Base-by-base conservation (phyloP, 2,329 filamentous ascomycete species). In the Daldinia sp. region DNA sequence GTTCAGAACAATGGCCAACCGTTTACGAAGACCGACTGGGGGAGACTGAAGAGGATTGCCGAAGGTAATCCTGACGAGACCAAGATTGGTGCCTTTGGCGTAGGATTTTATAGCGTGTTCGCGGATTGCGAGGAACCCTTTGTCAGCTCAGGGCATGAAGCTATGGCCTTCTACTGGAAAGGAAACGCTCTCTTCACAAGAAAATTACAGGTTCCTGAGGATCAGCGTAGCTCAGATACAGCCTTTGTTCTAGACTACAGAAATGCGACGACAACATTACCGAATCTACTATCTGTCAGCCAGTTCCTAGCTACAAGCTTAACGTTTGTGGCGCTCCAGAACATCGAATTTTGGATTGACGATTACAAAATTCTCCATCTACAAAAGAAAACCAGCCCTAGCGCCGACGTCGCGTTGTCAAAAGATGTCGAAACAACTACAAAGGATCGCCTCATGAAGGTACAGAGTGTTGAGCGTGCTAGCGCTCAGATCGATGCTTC, bases 161-260 rank as follows among this genome's bases (percentile, higher is more conserved):
- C 93, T 34, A 97, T 99, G 92, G 94, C 94, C 0, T 99, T 99
- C 74, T 99, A 97, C 80, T 99, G 95, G 96, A 98, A 97, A 77
- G 94, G 91, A n/a, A 98, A 98, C 76, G 92, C 93, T 4, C 84
- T 99, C 1, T 98, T 97, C 76, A 99, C 96, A 21, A 90, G 94
- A 71, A 92, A 93, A 70, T 84, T 95, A 19, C 88, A 89, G 68
- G 79, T 97, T 6, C 88, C 90, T 1, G 82, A 87, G 45, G 86
- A 86, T 21, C 84, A 93, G 72, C 79, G 83, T 13, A 90, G 83
- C 57, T 81, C 82, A 29, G 87, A 94, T 71, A 99, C 96, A 1
- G 91, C 90, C n/a, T 99, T 99, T 74, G 89, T 97, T 47, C 84
- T 99, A 47, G 94, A 98, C 74, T 97, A 98, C 77, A 87, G 95